Evolutionary conservation across 345 rosid species (phyloP).

Genomic region (Balakata baccata): DNA sequence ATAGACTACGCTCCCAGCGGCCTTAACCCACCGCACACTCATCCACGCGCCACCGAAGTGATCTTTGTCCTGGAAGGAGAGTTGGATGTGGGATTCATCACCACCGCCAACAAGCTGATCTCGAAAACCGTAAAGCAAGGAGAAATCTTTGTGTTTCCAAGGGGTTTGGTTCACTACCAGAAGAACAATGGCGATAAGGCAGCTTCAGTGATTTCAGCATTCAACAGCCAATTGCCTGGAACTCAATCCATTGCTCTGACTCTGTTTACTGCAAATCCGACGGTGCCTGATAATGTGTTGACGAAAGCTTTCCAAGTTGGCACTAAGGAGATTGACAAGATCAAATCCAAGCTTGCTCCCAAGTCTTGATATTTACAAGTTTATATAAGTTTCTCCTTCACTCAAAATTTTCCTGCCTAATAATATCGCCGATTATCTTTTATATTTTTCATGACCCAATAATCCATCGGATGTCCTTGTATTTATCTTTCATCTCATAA

Average conservation of each 20-base stretch:
- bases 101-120: conserved; percentile 24
- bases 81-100: conserved; percentile 29
- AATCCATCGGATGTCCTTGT: neutral
- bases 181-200: conserved; percentile 21
- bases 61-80: conserved; percentile 26
- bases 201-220: conserved; percentile 28
- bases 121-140: conserved; percentile 19
- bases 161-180: conserved; percentile 31
- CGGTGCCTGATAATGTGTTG: conserved; percentile 24
- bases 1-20: conserved; percentile 23
- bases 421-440: neutral
- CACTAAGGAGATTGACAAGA: conserved; percentile 29
- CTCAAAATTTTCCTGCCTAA: neutral
- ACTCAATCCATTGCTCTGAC: conserved; percentile 28
- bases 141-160: conserved; percentile 26
- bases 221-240: conserved; percentile 32
- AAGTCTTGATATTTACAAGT: conserved; percentile 17
- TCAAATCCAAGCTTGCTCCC: conserved; percentile 30
- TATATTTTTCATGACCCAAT: neutral
- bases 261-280: conserved; percentile 20
- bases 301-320: conserved; percentile 31
- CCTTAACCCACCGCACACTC: conserved; percentile 32
- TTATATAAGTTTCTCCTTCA: neutral
- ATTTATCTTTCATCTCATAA: neutral
- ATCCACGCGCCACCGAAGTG: conserved; percentile 33